phyloP scores from a whole-genome alignment of 2,329 filamentous ascomycete species.

The Alternaria consortialis region DNA sequence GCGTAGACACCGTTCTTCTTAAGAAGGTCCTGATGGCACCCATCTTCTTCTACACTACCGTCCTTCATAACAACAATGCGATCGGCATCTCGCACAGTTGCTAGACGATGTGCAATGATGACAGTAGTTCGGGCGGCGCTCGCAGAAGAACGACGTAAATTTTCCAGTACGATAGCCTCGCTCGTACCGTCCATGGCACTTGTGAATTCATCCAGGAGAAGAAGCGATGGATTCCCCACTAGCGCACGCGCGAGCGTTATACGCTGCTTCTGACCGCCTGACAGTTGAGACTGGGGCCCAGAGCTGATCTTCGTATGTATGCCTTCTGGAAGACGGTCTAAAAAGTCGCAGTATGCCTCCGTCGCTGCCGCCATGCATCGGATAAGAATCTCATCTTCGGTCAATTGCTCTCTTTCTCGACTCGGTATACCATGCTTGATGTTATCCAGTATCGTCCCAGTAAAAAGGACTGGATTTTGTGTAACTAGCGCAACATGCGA shows the following conservation, averaged over 20 bases:
- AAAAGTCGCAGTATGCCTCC: conserved; percentile 63
- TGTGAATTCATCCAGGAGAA: conserved; percentile 51
- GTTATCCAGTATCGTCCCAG: conserved; percentile 49
- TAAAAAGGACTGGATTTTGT: conserved; percentile 47
- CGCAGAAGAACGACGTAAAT: conserved; percentile 41
- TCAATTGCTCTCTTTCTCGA: conserved; percentile 23
- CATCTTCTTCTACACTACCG: conserved; percentile 43
- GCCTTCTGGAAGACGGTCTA: conserved; percentile 47
- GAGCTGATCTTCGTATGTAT: conserved; percentile 46
- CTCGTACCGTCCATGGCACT: conserved; percentile 44
- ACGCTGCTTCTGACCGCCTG: conserved; percentile 52
- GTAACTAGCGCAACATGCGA: conserved; percentile 46
- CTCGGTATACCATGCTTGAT: conserved; percentile 45
- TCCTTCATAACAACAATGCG: conserved; percentile 50
- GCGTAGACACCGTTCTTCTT: conserved; percentile 42
- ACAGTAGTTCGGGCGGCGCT: conserved; percentile 44
- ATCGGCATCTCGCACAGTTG: conserved; percentile 50
- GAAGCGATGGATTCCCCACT: conserved; percentile 43
- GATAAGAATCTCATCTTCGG: conserved; percentile 52
- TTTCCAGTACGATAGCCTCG: conserved; percentile 45
- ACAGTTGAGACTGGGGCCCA: conserved; percentile 46
- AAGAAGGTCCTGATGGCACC: conserved; percentile 42
- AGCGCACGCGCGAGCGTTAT: conserved; percentile 49
- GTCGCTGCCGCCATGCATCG: conserved; percentile 60
- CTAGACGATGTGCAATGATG: conserved; percentile 50